Base-by-base conservation (phyloP, 805 yeast genomes). In the Isabelozyma heimii region DNA sequence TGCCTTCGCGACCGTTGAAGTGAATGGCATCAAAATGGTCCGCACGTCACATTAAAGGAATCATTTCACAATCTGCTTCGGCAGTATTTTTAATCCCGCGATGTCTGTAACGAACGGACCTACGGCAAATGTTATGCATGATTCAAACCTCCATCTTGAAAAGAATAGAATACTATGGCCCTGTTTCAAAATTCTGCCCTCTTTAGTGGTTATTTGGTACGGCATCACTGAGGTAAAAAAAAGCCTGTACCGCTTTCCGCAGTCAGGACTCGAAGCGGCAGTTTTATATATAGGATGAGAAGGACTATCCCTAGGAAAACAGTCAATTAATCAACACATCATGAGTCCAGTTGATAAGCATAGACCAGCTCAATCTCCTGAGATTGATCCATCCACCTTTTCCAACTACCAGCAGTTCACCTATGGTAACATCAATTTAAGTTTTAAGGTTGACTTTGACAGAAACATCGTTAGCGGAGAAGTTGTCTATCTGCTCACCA, bases 331-430 rank as follows among this genome's bases (percentile, higher is more conserved):
- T 30, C 35, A 30, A 10, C 1, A 30, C n/a, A 37, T 14, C n/a
- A 37, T 37, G 40, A 16, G 20, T 14, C 20, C 40, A 37, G 20
- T 37, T 14, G 20, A 37, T 37, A 8, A 14, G 1, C 40, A 37
- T 37, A 14, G 40, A 14, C 40, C 40, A 4, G 7, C 40, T 12
- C 16, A 37, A 37, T 37, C 40, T 8, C 40, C 43, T 7, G 43
- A 40, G 15, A 17, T 40, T 26, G 97, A 91, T 65, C 86, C 87
- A 20, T 86, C 95, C 1, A 88, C 97, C 2, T 72, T 84, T 43
- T 89, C 96, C 40, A 87, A 85, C 63, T 91, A 89, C 65, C 54
- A 57, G 14, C 54, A 67, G 27, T 85, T 88, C 59, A 56, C 64
- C 2, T 76, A 88, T 20, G 56, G 64, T 3, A 67, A 79, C 49